Percentiles rank a stretch among this genome's conserved stretches.
Conservation (phyloP, 192 early-diverging fungal genomes). For the Chytriomyces sp. region DNA sequence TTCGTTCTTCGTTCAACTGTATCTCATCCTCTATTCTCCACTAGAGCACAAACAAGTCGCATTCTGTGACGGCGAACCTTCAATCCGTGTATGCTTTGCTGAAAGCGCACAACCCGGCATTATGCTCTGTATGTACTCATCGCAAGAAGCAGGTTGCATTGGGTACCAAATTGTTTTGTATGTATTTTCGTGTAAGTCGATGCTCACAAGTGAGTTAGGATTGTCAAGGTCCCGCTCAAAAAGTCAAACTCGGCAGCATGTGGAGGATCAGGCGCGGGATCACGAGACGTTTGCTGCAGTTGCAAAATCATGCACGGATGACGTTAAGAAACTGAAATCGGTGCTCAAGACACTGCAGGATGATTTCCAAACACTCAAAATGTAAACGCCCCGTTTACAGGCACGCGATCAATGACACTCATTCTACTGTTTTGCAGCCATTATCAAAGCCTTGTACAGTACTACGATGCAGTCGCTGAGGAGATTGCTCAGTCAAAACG, state of each 20-base stretch:
- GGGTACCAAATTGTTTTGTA: background rate
- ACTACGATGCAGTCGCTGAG: constrained; percentile 48
- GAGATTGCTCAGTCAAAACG: constrained; percentile 4
- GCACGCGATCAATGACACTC: background rate
- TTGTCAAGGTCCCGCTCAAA: background rate
- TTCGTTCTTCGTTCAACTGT: constrained; percentile 4
- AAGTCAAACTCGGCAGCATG: background rate
- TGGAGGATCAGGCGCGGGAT: constrained; percentile 7
- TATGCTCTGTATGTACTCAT: constrained; percentile 55
- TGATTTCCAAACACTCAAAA: constrained; percentile 19
- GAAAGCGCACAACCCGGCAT: constrained; percentile 57
- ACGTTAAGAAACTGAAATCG: constrained; percentile 8
- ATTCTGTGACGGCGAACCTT: constrained; percentile 63
- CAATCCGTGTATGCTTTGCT: constrained; percentile 60
- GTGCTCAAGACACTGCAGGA: constrained; percentile 19
- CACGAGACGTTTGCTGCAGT: constrained; percentile 12
- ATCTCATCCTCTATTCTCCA: background rate
- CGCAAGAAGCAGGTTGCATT: constrained; percentile 13
- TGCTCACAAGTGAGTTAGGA: constrained; percentile 10
- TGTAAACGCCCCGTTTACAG: constrained; percentile 5
- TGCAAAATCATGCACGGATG: constrained; percentile 2
- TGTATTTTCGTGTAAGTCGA: background rate
- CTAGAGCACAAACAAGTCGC: constrained; percentile 55
- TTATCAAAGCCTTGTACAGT: constrained; percentile 46
- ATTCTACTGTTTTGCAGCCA: constrained; percentile 31